Evolutionary conservation across 352 stramenopile species (phyloP), one percentile per base, ranked within the genome.

Genomic region (Phytophthora sp.): DNA sequence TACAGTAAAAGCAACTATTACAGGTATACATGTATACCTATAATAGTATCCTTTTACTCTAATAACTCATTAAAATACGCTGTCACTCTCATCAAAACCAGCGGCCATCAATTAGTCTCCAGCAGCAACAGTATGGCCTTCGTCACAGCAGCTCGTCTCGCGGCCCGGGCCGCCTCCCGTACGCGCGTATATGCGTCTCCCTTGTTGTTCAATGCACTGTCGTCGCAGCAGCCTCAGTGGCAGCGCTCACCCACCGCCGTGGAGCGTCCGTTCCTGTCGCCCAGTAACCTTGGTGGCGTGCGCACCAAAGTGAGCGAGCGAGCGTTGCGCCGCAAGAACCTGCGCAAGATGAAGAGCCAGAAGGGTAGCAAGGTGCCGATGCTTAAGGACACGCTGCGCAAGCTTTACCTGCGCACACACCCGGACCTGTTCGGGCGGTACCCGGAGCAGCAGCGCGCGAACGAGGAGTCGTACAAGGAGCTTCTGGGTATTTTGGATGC

Each of bases 381-480:
- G 70, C 76, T 93, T 49, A 92, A 93, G 71, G 79, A 88, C 47
- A 90, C 81, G 45, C 70, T 93, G 68, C 84, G 84, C 46, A 93
- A 93, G 70, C 71, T 93, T n/a, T 93, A 93, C 59, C 33, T 93
- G 62, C 84, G 84, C 65, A 93, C 84, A 54, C 84, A 93, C 58
- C 84, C 84, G 30, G 84, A 93, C 51, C 63, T 93, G 60, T 93
- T 93, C 56, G 84, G 81, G 18, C 73, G 86, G 61, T 90, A 89
- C 71, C 84, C 84, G 50, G 66, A 74, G 60, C 81, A 92, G 63
- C 84, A 88, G 59, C 56, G 74, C 18, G 63, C 67, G 36, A 90
- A 93, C 77, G 83, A 86, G 46, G 78, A 77, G 61, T 90, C 81
- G 66, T 93, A 93, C 74, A 90, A 90, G 66, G 84, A 93, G 65